These are phyloP conservation scores for Globisporangium middletonii DNA, from an alignment of 352 stramenopile genomes.

Conservation along the genomic window DNA sequence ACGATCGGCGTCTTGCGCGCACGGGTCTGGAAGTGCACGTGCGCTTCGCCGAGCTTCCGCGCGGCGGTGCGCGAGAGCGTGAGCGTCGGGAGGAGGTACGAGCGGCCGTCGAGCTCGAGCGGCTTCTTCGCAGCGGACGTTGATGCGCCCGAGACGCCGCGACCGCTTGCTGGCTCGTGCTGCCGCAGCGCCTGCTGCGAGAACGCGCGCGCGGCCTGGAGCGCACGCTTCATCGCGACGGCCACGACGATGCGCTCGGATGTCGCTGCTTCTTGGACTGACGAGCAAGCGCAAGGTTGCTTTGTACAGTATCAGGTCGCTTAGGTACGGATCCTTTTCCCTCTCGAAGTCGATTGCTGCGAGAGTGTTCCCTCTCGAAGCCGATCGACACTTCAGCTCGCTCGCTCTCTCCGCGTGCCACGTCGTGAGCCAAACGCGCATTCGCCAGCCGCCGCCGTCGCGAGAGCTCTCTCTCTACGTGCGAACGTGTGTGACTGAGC, in stretches of 20 bases:
- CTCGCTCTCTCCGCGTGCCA: too few relatives aligned
- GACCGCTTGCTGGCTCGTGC: constrained; percentile 26
- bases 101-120: constrained; percentile 52
- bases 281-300: neutral
- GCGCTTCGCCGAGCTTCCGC: constrained; percentile 19
- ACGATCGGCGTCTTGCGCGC: constrained; percentile 55
- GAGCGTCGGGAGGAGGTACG: constrained; percentile 69
- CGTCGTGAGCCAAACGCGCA: neutral
- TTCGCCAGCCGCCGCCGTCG: neutral
- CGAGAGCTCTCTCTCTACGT: too few relatives aligned
- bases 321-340: too few relatives aligned
- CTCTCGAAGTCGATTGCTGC: too few relatives aligned
- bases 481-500: too few relatives aligned
- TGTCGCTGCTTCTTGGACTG: neutral
- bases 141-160: constrained; percentile 20
- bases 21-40: constrained; percentile 32
- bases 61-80: constrained; percentile 34
- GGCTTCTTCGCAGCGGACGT: constrained; percentile 14
- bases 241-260: neutral
- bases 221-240: constrained; percentile 27
- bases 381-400: too few relatives aligned
- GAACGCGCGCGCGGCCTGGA: constrained; percentile 33
- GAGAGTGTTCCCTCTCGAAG: too few relatives aligned
- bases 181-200: constrained; percentile 58
- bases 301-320: too few relatives aligned